A percentile compares a stretch with the other conserved stretches of the same genome.
Conservation (phyloP, 768 basidiomycete genomes). For the Suillus clintonianus region DNA sequence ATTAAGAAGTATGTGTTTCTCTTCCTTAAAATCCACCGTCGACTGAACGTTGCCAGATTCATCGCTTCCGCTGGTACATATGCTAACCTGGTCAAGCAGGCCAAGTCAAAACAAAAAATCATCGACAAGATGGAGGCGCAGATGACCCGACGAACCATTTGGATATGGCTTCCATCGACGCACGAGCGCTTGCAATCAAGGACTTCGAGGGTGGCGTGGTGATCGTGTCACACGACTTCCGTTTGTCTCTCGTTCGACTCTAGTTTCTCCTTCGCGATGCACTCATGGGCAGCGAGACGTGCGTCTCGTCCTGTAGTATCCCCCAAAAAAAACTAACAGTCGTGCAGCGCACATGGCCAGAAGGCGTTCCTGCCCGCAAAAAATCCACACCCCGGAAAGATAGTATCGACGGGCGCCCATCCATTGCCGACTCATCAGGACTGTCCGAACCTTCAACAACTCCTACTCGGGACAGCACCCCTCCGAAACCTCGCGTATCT, state of each 20-base stretch:
- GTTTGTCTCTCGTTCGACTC: no score
- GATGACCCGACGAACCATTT: conserved; percentile 97
- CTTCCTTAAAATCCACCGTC: no score
- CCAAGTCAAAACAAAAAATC: conserved; percentile 99
- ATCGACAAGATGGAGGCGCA: conserved; percentile 99
- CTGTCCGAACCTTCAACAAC: conserved; percentile 73
- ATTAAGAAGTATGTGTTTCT: no score
- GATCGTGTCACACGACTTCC: conserved; percentile 99
- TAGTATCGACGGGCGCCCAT: conserved; percentile 62
- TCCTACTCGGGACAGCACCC: conserved; percentile 66
- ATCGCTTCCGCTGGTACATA: conserved; percentile 99
- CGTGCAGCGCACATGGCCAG: conserved; percentile 79
- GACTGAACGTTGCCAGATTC: no score
- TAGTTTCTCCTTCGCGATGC: no score
- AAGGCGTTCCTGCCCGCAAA: conserved; percentile 72
- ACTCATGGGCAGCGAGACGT: conserved; percentile 85
- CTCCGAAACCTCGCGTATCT: conserved; percentile 51
- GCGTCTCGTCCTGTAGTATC: conserved; percentile 22
- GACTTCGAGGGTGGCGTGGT: conserved; percentile 98
- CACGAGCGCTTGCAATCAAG: conserved; percentile 92
- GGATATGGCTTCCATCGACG: conserved; percentile 98
- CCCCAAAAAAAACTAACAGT: conserved; percentile 13
- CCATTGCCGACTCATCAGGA: conserved; percentile 75
- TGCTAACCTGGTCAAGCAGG: conserved; percentile 97
- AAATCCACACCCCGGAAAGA: conserved; percentile 62